phyloP scores from a whole-genome alignment of 2,329 filamentous ascomycete species.

The Penicillium brevicompactum region DNA sequence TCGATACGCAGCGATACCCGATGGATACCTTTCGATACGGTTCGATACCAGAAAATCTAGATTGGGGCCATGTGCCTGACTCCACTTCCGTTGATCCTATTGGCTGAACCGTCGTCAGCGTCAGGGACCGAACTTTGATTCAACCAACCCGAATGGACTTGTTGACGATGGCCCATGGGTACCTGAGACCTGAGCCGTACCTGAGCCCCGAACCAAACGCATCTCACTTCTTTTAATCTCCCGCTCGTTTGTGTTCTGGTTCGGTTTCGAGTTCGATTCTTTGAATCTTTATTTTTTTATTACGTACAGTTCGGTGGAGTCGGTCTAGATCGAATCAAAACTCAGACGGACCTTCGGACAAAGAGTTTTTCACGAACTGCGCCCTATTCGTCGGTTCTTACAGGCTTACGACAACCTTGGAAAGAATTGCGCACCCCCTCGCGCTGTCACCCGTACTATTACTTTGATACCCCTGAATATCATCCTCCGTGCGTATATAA shows the following conservation, averaged over 20 bases:
- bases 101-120: neutral
- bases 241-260: neutral
- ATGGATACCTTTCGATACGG: neutral
- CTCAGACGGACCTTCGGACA: neutral
- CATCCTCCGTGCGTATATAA: neutral
- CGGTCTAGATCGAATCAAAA: constrained; percentile 10
- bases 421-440: neutral
- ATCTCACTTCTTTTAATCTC: neutral
- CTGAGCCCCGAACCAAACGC: neutral
- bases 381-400: neutral
- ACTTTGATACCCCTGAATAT: constrained; percentile 4
- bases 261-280: neutral
- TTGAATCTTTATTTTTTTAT: neutral
- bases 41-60: neutral
- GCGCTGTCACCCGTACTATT: constrained; percentile 1
- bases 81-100: neutral
- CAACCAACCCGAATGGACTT: constrained; percentile 7
- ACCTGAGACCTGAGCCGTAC: neutral
- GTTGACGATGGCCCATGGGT: neutral
- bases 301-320: neutral
- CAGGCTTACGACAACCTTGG: neutral
- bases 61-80: constrained; percentile 7
- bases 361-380: neutral
- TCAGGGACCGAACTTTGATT: neutral
- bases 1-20: neutral